Base-by-base conservation (phyloP, 805 yeast genomes). In the Suhomyces pyralidae region DNA sequence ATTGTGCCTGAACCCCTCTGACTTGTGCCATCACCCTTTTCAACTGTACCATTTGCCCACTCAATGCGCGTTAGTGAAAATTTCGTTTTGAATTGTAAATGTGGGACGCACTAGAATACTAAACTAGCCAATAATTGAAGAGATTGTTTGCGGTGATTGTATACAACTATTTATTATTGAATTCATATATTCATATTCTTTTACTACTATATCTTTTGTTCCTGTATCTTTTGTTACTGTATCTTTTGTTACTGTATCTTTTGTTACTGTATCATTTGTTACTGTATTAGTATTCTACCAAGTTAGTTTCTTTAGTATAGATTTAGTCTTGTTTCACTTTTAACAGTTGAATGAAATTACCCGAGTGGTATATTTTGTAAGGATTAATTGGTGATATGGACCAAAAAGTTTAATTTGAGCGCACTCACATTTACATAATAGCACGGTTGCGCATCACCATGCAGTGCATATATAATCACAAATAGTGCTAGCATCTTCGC, bases 61-160 rank as follows among this genome's bases (percentile, higher is more conserved):
- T 14, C 7, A 30, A 2, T 30, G n/a, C 7, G 34, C 34, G 9
- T 14, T 32, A n/a, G 36, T 22, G 17, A 42, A 42, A 20, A 17
- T n/a, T 42, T 20, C 45, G 22, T 5, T 42, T 12, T 17, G 14
- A 12, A 17, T 30, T 30, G 3, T 1, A 20, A 46, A 36, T 25
- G 22, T 36, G 40, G 40, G 42, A 38, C 42, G 24, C 42, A 46
- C 48, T 30, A 34, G n/a, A 46, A 12, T 46, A 46, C 48, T 30
- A 34, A 22, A 46, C 20, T 46, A 28, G 40, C 42, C 36, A 28
- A 20, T 32, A 15, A 17, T 14, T 32, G n/a, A 28, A 28, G n/a
- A 28, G 28, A 26, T 26, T 26, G 28, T 28, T 28, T 28, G 12
- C 32, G 12, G 5, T 28, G 14, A 9, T 28, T 10, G 32, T n/a